These are phyloP conservation scores for Cercospora beticola DNA, from an alignment of 2,329 filamentous ascomycete species.

Conservation along the genomic window DNA sequence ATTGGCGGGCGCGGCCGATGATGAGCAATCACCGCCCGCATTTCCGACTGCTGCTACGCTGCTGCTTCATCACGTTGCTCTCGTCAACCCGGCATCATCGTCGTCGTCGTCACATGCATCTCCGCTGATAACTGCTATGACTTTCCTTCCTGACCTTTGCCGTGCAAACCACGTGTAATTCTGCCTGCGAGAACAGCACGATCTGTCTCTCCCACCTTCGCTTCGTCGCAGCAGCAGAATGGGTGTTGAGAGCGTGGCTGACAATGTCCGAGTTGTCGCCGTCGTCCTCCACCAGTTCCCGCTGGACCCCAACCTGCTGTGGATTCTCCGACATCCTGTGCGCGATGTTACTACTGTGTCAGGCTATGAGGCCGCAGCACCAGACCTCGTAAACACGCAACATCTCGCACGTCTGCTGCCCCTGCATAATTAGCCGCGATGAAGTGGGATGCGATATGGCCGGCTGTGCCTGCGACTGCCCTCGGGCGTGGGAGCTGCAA, in stretches of 20 bases:
- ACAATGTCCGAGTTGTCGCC: not conserved
- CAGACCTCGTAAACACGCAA: too few relatives aligned
- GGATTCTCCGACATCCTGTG: not conserved
- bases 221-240: not conserved
- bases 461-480: not conserved
- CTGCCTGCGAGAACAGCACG: not conserved
- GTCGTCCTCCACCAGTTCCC: constrained; percentile 8
- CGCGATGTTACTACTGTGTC: not conserved
- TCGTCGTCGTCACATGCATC: not conserved
- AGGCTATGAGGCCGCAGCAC: not conserved
- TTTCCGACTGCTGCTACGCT: not conserved
- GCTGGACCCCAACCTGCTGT: not conserved
- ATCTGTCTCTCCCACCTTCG: not conserved
- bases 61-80: too few relatives aligned
- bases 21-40: not conserved
- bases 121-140: not conserved
- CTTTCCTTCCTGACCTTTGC: not conserved
- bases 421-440: not conserved
- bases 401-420: not conserved
- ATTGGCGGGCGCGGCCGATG: constrained; percentile 6
- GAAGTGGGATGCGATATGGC: not conserved
- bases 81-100: not conserved
- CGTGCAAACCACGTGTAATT: not conserved
- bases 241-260: not conserved
- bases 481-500: not conserved